phyloP scores from a whole-genome alignment of 176 grass and related monocot genomes.

The Eremochloa ophiuroides region DNA sequence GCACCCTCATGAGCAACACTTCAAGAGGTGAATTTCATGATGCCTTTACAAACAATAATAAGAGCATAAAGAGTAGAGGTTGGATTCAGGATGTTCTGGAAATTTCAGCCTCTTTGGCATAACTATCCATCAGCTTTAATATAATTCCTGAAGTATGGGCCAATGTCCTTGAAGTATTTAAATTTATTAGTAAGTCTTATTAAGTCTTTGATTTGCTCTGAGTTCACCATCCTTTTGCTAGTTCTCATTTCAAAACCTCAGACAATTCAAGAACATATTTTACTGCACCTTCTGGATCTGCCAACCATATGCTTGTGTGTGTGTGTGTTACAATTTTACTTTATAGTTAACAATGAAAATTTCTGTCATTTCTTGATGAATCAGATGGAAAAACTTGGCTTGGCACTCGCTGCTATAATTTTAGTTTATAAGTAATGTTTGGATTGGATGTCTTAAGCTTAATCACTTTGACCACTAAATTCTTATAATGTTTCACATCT shows the following conservation, averaged over 20 bases:
- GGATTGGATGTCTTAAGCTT: background rate
- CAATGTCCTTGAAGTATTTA: background rate
- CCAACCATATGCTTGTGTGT: background rate
- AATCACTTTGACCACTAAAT: background rate
- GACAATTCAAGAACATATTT: background rate
- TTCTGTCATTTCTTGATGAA: background rate
- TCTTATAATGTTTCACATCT: background rate
- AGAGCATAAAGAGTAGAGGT: background rate
- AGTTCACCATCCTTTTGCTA: background rate
- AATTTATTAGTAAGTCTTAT: background rate
- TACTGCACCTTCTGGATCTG: background rate
- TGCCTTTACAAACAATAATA: background rate
- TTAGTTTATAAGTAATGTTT: background rate
- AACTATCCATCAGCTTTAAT: background rate
- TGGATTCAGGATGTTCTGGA: background rate
- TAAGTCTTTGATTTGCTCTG: background rate
- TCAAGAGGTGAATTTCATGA: background rate
- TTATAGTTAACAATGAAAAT: background rate
- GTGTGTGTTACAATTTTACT: background rate
- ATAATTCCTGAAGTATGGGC: background rate
- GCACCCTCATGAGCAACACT: background rate
- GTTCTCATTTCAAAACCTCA: background rate
- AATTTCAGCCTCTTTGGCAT: background rate
- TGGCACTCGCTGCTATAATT: background rate
- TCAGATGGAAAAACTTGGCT: slow-evolving; percentile 13